Conservation (phyloP, 1,139 yeast species). For the Yamadazyma trypodendri region DNA sequence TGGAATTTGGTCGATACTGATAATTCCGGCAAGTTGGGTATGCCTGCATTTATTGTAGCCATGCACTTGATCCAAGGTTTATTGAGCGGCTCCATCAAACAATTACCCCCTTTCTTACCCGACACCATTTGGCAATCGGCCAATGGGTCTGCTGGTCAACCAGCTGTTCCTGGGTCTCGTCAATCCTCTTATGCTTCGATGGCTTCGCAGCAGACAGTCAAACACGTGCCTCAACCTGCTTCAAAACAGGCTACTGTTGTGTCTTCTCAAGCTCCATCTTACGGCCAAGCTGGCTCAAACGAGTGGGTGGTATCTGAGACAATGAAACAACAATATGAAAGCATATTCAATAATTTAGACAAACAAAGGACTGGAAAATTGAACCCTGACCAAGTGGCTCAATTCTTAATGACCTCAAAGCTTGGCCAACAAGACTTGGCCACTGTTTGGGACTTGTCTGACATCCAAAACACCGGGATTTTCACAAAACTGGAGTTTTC, state of each 20-base stretch:
- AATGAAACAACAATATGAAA: constrained; percentile 75
- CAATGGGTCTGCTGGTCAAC: constrained; percentile 13
- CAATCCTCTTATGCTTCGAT: constrained; percentile 47
- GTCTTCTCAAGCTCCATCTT: constrained; percentile 7
- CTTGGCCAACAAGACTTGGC: constrained; percentile 85
- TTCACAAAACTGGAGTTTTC: constrained; percentile 83
- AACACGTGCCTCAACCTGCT: constrained; percentile 22
- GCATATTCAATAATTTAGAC: constrained; percentile 76
- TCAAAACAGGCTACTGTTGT: constrained; percentile 7
- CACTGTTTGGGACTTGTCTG: constrained; percentile 91
- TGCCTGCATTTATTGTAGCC: constrained; percentile 81
- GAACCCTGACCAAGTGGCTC: constrained; percentile 80
- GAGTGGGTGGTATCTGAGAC: constrained; percentile 72
- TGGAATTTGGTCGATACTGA: constrained; percentile 86
- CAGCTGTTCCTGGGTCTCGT: constrained; percentile 20
- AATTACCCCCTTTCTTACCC: constrained; percentile 71
- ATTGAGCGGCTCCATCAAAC: constrained; percentile 62
- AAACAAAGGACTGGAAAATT: constrained; percentile 60
- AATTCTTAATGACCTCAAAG: constrained; percentile 84
- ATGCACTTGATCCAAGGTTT: constrained; percentile 92
- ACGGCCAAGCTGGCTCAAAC: constrained; percentile 6
- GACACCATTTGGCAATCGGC: constrained; percentile 63
- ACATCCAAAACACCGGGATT: constrained; percentile 81
- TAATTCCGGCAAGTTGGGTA: constrained; percentile 67
- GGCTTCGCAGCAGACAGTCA: constrained; percentile 50